These are phyloP conservation scores for Vanrija humicola DNA, from an alignment of 1,284 basidiomycete species.

Conservation along the genomic window DNA sequence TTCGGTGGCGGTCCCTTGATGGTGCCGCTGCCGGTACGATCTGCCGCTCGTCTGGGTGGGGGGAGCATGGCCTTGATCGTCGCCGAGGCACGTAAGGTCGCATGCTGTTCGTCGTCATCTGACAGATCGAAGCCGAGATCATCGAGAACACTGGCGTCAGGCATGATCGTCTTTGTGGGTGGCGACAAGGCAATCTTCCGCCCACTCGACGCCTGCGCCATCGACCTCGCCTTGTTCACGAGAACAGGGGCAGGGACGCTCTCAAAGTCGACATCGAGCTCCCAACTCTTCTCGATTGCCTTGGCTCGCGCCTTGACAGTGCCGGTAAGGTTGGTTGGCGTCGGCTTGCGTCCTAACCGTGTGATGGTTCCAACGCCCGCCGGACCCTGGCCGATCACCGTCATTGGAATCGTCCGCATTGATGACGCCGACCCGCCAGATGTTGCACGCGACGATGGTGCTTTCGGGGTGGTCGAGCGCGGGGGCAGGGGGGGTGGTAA, in stretches of 20 bases:
- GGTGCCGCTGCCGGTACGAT: constrained; percentile 9
- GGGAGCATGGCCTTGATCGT: constrained; percentile 43
- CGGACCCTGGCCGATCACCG: constrained; percentile 32
- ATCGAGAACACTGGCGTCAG: constrained; percentile 35
- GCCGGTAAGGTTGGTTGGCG: constrained; percentile 6
- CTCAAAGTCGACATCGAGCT: constrained; percentile 34
- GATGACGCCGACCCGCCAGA: constrained; percentile 11
- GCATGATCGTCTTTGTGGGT: constrained; percentile 18
- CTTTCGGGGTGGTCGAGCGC: constrained; percentile 1
- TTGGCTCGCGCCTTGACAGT: constrained; percentile 27
- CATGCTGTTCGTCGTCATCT: constrained; percentile 37
- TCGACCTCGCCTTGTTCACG: neutral
- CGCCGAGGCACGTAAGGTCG: constrained; percentile 42
- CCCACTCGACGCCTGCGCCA: neutral
- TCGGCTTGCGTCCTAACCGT: constrained; percentile 18
- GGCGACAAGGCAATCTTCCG: constrained; percentile 16
- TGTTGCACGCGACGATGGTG: neutral
- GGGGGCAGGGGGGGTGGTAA: neutral
- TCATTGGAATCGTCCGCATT: constrained; percentile 20
- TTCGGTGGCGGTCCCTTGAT: constrained; percentile 3
- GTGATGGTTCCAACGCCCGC: constrained; percentile 41
- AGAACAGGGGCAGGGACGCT: neutral
- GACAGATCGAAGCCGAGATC: constrained; percentile 33
- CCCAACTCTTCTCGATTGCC: constrained; percentile 27
- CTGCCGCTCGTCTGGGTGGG: constrained; percentile 18